A percentile compares a stretch with the other conserved stretches of the same genome.
These are phyloP conservation scores for Trichophyton benhamiae DNA, from an alignment of 2,329 filamentous ascomycete species.

Conservation along the genomic window DNA sequence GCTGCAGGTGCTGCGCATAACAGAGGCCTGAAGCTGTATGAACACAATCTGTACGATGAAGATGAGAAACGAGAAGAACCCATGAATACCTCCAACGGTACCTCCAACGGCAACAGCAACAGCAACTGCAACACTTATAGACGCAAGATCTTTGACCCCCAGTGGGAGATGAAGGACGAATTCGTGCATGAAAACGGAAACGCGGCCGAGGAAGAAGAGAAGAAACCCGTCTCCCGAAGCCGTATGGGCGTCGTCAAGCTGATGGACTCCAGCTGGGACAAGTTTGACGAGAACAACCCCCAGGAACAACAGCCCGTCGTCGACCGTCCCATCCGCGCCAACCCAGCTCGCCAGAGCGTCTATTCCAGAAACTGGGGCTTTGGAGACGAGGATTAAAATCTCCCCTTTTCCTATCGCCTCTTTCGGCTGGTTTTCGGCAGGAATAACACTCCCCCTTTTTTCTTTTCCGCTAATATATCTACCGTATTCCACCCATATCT, in stretches of 20 bases:
- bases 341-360: slow-evolving; percentile 18
- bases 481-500: not conserved
- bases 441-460: not conserved
- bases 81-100: slow-evolving; percentile 50
- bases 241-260: slow-evolving; percentile 59
- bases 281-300: slow-evolving; percentile 27
- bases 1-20: slow-evolving; percentile 45
- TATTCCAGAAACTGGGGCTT: slow-evolving; percentile 33
- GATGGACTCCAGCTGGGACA: slow-evolving; percentile 52
- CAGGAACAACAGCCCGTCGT: slow-evolving; percentile 17
- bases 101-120: slow-evolving; percentile 48
- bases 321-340: slow-evolving; percentile 16
- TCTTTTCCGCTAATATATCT: not conserved
- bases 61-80: slow-evolving; percentile 37
- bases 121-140: slow-evolving; percentile 29
- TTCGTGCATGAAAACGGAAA: slow-evolving; percentile 36
- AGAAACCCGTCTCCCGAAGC: slow-evolving; percentile 23
- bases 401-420: no score
- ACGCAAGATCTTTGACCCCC: slow-evolving; percentile 61
- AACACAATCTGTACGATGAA: slow-evolving; percentile 60
- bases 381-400: slow-evolving; percentile 25
- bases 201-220: not conserved
- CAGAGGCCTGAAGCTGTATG: slow-evolving; percentile 59
- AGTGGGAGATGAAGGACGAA: slow-evolving; percentile 65
- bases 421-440: not conserved